These are phyloP conservation scores for Hortiboletus rubellus DNA, from an alignment of 1,284 basidiomycete genomes.

Conservation along the genomic window DNA sequence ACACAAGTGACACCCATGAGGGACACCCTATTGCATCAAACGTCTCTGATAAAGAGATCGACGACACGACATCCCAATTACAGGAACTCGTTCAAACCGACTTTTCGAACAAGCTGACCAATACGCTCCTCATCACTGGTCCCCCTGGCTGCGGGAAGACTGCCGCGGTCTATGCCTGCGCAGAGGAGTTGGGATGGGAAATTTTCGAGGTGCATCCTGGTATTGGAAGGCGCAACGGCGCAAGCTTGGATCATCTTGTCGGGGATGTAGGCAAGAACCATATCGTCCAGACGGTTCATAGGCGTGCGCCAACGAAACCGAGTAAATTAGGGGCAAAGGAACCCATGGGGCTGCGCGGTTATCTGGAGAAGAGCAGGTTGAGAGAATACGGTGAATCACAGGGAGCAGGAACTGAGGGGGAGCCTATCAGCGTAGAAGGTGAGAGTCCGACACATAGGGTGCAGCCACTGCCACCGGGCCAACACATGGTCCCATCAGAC, in stretches of 20 bases:
- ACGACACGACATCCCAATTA: constrained; percentile 6
- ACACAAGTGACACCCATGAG: constrained; percentile 1
- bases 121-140: constrained; percentile 84
- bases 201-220: constrained; percentile 99
- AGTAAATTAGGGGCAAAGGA: constrained; percentile 6
- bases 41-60: constrained; percentile 12
- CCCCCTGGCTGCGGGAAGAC: constrained; percentile 91
- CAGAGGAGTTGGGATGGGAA: constrained; percentile 91
- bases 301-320: constrained; percentile 13
- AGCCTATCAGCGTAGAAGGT: constrained; percentile 24
- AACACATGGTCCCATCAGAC: neutral
- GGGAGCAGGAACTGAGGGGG: constrained; percentile 19
- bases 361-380: constrained; percentile 16
- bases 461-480: neutral
- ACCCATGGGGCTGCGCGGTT: constrained; percentile 11
- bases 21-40: constrained; percentile 24
- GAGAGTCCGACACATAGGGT: constrained; percentile 6
- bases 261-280: constrained; percentile 96
- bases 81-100: constrained; percentile 13
- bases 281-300: constrained; percentile 49
- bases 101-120: constrained; percentile 62
- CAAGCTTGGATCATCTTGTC: constrained; percentile 77
- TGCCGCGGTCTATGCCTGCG: constrained; percentile 89
- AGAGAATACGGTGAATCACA: neutral
- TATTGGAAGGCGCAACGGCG: constrained; percentile 81